A percentile compares a stretch with the other conserved stretches of the same genome.
phyloP scores from a whole-genome alignment of 1,284 basidiomycete genomes.

The Cutaneotrichosporon spelunceum region DNA sequence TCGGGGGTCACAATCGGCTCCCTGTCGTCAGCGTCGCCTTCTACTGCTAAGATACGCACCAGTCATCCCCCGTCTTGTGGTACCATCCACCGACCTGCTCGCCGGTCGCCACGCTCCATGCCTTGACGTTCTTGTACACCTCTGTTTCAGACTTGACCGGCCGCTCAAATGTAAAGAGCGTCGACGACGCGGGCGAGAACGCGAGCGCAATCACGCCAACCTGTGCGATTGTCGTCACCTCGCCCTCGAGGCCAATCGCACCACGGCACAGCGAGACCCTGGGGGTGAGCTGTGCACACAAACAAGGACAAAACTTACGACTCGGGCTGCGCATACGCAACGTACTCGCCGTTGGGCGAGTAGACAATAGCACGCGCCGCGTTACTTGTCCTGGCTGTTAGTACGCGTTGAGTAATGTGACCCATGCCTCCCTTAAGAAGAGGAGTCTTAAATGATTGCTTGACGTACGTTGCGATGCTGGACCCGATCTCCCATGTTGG shows the following conservation, averaged over 20 bases:
- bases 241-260: conserved; percentile 32
- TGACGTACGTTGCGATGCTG: conserved; percentile 61
- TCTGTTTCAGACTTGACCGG: conserved; percentile 50
- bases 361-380: conserved; percentile 70
- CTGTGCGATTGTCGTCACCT: conserved; percentile 46
- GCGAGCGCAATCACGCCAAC: conserved; percentile 75
- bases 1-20: conserved; percentile 87
- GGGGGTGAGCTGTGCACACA: conserved; percentile 15
- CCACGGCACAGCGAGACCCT: conserved; percentile 42
- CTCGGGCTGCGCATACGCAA: conserved; percentile 75
- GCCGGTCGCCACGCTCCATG: conserved; percentile 44
- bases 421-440: no score
- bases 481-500: conserved; percentile 69
- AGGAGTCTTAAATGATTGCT: no score
- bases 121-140: conserved; percentile 50
- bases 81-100: conserved; percentile 47
- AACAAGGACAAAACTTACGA: conserved; percentile 55
- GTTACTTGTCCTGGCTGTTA: conserved; percentile 55
- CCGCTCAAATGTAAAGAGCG: conserved; percentile 91
- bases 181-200: conserved; percentile 90
- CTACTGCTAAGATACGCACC: conserved; percentile 29
- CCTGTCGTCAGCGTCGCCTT: conserved; percentile 36
- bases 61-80: conserved; percentile 48
- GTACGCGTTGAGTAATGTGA: conserved; percentile 49
- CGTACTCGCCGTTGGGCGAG: conserved; percentile 80